These are phyloP conservation scores for Pontederia crassipes DNA, from an alignment of 176 grass and related monocot genomes.

Conservation along the genomic window DNA sequence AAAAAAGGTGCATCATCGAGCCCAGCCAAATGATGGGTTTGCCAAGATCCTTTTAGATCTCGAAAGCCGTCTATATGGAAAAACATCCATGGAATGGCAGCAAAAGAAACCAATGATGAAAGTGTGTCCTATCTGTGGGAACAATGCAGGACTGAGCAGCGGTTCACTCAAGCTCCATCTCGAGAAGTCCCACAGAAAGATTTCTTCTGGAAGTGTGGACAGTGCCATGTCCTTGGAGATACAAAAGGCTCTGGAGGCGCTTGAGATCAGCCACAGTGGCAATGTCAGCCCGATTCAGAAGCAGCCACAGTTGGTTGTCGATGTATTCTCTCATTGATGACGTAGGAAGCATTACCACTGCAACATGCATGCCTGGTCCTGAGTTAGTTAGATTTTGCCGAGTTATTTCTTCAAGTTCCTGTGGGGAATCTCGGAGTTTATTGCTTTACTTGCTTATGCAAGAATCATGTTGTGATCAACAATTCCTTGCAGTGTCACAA, in stretches of 20 bases:
- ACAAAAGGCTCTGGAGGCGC: constrained; percentile 51
- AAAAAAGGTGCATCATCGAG: constrained; percentile 72
- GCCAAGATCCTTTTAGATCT: constrained; percentile 62
- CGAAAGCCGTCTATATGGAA: constrained; percentile 63
- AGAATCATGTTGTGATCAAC: no score
- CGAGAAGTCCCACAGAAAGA: constrained; percentile 66
- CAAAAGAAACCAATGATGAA: constrained; percentile 65
- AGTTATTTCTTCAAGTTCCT: no score
- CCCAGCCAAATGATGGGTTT: constrained; percentile 87
- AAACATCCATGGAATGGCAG: constrained; percentile 77
- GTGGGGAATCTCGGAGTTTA: no score
- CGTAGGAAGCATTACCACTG: no score
- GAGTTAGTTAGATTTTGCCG: no score
- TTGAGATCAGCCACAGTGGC: constrained; percentile 32
- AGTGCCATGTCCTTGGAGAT: constrained; percentile 70
- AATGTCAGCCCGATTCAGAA: constrained; percentile 34
- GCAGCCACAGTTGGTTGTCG: constrained; percentile 25
- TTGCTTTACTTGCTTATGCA: no score
- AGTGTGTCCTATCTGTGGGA: constrained; percentile 79
- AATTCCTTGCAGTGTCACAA: no score
- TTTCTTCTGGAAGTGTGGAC: constrained; percentile 72
- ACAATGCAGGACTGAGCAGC: constrained; percentile 76
- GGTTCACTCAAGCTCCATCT: constrained; percentile 91
- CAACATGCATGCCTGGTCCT: no score
- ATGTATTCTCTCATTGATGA: constrained; percentile 25